Base-by-base conservation (phyloP, 805 yeast species). In the Candida tammaniensis region DNA sequence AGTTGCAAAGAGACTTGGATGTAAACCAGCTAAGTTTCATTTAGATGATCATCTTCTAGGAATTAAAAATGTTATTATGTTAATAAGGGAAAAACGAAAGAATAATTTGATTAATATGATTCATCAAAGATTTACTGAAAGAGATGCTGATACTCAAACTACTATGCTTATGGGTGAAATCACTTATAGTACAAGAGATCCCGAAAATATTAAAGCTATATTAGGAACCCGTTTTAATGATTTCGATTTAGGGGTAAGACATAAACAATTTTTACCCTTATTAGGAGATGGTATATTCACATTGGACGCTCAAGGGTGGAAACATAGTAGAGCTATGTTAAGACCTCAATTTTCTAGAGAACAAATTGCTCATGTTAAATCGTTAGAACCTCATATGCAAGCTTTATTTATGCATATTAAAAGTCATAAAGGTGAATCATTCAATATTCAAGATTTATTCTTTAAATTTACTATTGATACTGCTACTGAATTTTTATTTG, bases 211-310 rank as follows among this genome's bases (percentile, higher is more conserved):
- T 31, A 66, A 65, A 42, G 70, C 71, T 5, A 36, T 66, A 4
- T 59, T 66, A 47, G 68, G 68, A 25, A 64, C 70, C 16, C 70
- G 64, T 35, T 66, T 64, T 38, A 57, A 54, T 37, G 71, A 66
- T 32, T 66, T 62, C 37, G 56, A 55, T 27, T 53, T 66, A 34
- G 72, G 70, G 2, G 42, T 48, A 17, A 59, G 72, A 51, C 64
- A 64, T 40, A 45, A 51, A 4, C 64, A 59, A 27, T 62, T 65
- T 40, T 34, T 38, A 31, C 68, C 70, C 2, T 48, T 65, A 25
- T 51, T 65, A 22, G 71, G 71, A 5, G 69, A 66, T 39, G 72
- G 72, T 15, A 64, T 65, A 27, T 66, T 66, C 46, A 66, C 72
- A 6, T 51, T 64, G 40, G 71, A 65, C 40, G 60, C 61, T 14